Conservation (phyloP, 2,329 filamentous ascomycete genomes). For the Mariannaea elegans region DNA sequence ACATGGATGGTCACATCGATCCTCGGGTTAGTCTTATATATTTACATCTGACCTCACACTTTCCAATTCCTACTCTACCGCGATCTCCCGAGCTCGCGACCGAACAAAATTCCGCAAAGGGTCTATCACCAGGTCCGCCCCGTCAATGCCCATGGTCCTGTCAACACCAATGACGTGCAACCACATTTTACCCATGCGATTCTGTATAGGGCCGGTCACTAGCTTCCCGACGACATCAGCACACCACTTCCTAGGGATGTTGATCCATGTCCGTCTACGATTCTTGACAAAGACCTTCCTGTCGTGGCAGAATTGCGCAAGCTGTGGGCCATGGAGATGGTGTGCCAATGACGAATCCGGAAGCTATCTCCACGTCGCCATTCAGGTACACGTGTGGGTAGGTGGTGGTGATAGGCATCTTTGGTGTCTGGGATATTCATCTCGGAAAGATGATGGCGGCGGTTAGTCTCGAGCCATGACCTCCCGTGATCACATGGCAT, state of each 20-base stretch:
- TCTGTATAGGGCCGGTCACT: slow-evolving; percentile 30
- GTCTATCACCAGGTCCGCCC: slow-evolving; percentile 21
- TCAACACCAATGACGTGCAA: slow-evolving; percentile 39
- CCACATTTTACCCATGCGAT: slow-evolving; percentile 40
- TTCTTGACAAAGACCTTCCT: slow-evolving; percentile 21
- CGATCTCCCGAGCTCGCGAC: slow-evolving; percentile 15
- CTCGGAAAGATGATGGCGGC: slow-evolving; percentile 19
- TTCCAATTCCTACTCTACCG: not conserved
- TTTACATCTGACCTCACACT: not conserved
- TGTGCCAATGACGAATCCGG: slow-evolving; percentile 31
- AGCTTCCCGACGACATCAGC: slow-evolving; percentile 14
- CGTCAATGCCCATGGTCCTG: slow-evolving; percentile 24
- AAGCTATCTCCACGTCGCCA: slow-evolving; percentile 28
- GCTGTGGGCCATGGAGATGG: slow-evolving; percentile 19
- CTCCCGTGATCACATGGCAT: slow-evolving; percentile 27
- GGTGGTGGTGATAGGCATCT: slow-evolving; percentile 8
- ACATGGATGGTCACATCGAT: not conserved
- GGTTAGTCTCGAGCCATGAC: slow-evolving; percentile 18
- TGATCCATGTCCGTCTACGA: slow-evolving; percentile 20
- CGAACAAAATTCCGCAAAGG: slow-evolving; percentile 18
- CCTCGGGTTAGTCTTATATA: slow-evolving; percentile 17
- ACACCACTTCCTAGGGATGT: slow-evolving; percentile 30
- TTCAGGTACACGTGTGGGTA: slow-evolving; percentile 34
- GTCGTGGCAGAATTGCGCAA: slow-evolving; percentile 21
- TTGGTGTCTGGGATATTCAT: slow-evolving; percentile 21